Percentiles rank a stretch among this genome's conserved stretches.
These are phyloP conservation scores for Guyanaporus albipodus DNA, from an alignment of 768 basidiomycete species.

Conservation along the genomic window DNA sequence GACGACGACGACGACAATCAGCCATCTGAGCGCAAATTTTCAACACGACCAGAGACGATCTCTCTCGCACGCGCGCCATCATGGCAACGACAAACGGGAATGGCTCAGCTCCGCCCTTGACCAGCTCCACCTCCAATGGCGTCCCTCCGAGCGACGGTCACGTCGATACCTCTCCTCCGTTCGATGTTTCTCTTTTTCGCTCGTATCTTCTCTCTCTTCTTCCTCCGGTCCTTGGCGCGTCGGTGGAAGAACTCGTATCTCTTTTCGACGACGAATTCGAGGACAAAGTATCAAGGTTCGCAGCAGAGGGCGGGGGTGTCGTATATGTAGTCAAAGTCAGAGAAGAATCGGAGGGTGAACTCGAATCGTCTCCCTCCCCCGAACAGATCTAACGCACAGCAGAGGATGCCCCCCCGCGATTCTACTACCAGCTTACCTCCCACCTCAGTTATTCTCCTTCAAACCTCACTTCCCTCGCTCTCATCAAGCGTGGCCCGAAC, in stretches of 20 bases:
- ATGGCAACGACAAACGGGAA: conserved; percentile 25
- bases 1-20: not conserved
- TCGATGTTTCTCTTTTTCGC: conserved; percentile 69
- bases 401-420: conserved; percentile 67
- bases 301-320: conserved; percentile 68
- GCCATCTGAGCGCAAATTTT: no score
- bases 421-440: conserved; percentile 63
- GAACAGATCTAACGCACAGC: conserved; percentile 11
- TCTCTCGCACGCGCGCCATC: no score
- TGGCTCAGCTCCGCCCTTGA: conserved; percentile 25
- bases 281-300: conserved; percentile 72
- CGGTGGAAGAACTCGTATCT: conserved; percentile 56
- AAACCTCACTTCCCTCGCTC: conserved; percentile 81
- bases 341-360: conserved; percentile 70
- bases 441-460: conserved; percentile 77
- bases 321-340: conserved; percentile 79
- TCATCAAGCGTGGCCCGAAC: conserved; percentile 88
- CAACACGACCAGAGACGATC: conserved; percentile 17
- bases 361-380: not conserved
- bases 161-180: conserved; percentile 40
- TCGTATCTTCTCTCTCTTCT: conserved; percentile 68
- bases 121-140: conserved; percentile 30
- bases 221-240: conserved; percentile 79
- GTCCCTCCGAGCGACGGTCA: conserved; percentile 25
- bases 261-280: conserved; percentile 73